A percentile compares a stretch with the other conserved stretches of the same genome.
Evolutionary conservation across 106 monocot genomes (phyloP).

Genomic region (Hemerocallis citrina): DNA sequence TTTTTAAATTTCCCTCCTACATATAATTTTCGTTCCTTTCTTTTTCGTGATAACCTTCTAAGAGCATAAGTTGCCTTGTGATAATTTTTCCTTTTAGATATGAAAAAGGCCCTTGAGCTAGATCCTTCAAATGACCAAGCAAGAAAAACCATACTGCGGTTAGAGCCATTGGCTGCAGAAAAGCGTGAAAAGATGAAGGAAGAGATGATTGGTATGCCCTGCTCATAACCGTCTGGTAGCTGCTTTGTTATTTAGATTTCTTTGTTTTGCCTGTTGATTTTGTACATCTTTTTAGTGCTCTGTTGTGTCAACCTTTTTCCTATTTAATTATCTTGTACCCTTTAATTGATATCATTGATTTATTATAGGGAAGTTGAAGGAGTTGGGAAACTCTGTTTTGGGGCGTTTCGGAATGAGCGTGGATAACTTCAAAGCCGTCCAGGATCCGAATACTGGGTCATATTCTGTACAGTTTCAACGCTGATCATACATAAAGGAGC

Average conservation of each 20-base stretch:
- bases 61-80: background rate
- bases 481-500: constrained; percentile 15
- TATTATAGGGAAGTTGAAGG: constrained; percentile 79
- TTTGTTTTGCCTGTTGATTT: background rate
- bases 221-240: background rate
- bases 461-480: constrained; percentile 81
- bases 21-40: background rate
- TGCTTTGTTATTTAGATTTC: background rate
- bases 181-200: constrained; percentile 98
- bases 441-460: constrained; percentile 90
- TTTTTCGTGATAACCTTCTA: background rate
- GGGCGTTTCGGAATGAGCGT: constrained; percentile 91
- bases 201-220: constrained; percentile 88
- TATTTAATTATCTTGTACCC: no score
- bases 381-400: constrained; percentile 80
- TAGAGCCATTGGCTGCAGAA: constrained; percentile 87
- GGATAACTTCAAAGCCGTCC: constrained; percentile 90
- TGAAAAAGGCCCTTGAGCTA: constrained; percentile 84
- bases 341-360: background rate
- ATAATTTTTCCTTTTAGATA: constrained; percentile 34
- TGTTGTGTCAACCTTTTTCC: no score
- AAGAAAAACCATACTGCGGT: constrained; percentile 37
- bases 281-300: no score
- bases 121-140: constrained; percentile 83
- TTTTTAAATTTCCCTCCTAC: background rate